Evolutionary conservation across 805 yeast species (phyloP).

Genomic region (Hanseniaspora occidentalis): DNA sequence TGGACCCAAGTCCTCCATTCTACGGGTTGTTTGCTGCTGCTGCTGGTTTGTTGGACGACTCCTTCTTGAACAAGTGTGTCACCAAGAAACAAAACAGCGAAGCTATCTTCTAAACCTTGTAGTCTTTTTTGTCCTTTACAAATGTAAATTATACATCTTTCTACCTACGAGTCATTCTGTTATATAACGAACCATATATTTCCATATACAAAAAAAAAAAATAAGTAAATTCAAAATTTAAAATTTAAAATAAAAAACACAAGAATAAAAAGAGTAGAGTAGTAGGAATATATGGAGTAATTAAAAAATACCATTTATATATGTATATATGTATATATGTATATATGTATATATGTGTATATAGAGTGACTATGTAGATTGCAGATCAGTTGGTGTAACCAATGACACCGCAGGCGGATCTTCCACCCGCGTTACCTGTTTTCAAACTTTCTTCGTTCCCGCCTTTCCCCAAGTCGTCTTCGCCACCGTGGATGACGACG

Average conservation of each 20-base stretch:
- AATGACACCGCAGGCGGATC: conserved; percentile 98
- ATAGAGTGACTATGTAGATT: too few species aligned
- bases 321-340: conserved; percentile 1
- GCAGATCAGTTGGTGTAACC: conserved; percentile 34
- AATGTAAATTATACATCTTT: too few species aligned
- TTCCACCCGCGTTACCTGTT: conserved; percentile 96
- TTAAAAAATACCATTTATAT: neutral
- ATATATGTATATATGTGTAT: neutral
- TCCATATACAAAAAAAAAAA: neutral
- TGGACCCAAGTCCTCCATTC: conserved; percentile 94
- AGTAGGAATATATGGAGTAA: neutral
- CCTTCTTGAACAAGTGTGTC: conserved; percentile 26
- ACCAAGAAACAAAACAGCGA: conserved; percentile 15
- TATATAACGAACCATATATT: too few species aligned
- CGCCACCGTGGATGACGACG: conserved; percentile 86
- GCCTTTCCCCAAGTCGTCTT: conserved; percentile 91
- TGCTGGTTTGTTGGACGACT: conserved; percentile 64
- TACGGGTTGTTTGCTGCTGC: conserved; percentile 94
- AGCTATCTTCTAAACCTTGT: conserved; percentile 18
- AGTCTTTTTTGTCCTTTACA: neutral
- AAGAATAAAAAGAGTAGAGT: too few species aligned
- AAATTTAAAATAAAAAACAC: too few species aligned
- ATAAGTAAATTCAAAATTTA: neutral
- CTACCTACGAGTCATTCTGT: too few species aligned
- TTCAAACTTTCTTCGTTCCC: conserved; percentile 81